Conservation (phyloP, 805 yeast genomes). For the Spathaspora gorwiae region DNA sequence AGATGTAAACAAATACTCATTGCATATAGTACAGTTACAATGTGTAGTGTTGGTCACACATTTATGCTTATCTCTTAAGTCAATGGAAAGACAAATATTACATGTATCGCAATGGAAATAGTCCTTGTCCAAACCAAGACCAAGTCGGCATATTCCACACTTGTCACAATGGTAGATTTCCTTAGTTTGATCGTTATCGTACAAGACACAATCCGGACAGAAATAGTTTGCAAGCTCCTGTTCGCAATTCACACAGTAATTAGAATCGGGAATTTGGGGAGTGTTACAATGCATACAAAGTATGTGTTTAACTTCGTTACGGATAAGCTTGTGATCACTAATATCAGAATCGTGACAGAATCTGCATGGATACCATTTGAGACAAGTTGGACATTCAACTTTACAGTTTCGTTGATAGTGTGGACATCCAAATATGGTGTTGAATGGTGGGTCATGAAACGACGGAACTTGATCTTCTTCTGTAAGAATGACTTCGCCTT, state of each 20-base stretch:
- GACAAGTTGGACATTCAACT: conserved; percentile 72
- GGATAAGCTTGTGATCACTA: conserved; percentile 50
- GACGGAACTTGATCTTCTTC: conserved; percentile 46
- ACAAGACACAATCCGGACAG: conserved; percentile 73
- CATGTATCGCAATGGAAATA: conserved; percentile 89
- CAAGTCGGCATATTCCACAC: conserved; percentile 90
- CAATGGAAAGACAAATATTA: conserved; percentile 82
- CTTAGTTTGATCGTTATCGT: conserved; percentile 73
- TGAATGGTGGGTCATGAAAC: conserved; percentile 40
- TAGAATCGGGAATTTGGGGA: conserved; percentile 67
- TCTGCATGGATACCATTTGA: conserved; percentile 74
- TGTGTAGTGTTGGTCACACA: conserved; percentile 87
- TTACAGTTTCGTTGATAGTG: conserved; percentile 86
- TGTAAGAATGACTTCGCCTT: conserved; percentile 44
- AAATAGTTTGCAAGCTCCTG: conserved; percentile 67
- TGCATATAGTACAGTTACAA: conserved; percentile 90
- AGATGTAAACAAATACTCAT: conserved; percentile 83
- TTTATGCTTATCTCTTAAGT: conserved; percentile 68
- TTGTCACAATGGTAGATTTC: conserved; percentile 88
- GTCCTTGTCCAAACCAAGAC: conserved; percentile 82
- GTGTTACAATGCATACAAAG: conserved; percentile 77
- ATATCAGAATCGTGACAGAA: conserved; percentile 75
- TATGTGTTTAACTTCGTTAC: conserved; percentile 60
- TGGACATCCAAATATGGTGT: conserved; percentile 61
- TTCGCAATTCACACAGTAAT: conserved; percentile 66